Evolutionary conservation across 148 eudicot species (phyloP).

Genomic region (Polygonum maritimum): DNA sequence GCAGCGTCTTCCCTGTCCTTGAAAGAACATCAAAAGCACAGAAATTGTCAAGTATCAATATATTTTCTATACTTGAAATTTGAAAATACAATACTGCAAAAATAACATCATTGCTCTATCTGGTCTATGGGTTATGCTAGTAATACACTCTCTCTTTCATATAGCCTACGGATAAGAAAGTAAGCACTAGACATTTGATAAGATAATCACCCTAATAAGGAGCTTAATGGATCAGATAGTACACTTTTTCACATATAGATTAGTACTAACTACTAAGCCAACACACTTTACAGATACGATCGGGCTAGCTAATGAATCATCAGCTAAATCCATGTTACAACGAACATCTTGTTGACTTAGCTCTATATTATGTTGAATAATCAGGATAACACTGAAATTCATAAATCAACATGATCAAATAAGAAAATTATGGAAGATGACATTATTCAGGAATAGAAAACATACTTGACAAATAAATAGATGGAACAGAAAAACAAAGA

Average conservation of each 20-base stretch:
- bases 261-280: background rate
- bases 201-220: background rate
- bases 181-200: background rate
- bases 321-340: background rate
- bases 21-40: constrained; percentile 5
- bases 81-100: background rate
- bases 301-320: background rate
- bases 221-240: background rate
- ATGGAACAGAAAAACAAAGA: background rate
- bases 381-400: background rate
- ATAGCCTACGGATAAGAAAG: background rate
- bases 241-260: background rate
- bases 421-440: background rate
- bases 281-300: background rate
- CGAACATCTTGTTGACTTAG: background rate
- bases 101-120: background rate
- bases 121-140: background rate
- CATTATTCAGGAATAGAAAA: background rate
- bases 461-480: background rate
- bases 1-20: constrained; percentile 45
- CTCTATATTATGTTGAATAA: background rate
- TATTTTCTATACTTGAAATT: background rate
- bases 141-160: background rate
- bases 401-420: background rate
- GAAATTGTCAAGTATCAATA: background rate